Percentiles rank a stretch among this genome's conserved stretches.
Evolutionary conservation across 768 basidiomycete genomes (phyloP).

Genomic region (Xerocomellus intermedius): DNA sequence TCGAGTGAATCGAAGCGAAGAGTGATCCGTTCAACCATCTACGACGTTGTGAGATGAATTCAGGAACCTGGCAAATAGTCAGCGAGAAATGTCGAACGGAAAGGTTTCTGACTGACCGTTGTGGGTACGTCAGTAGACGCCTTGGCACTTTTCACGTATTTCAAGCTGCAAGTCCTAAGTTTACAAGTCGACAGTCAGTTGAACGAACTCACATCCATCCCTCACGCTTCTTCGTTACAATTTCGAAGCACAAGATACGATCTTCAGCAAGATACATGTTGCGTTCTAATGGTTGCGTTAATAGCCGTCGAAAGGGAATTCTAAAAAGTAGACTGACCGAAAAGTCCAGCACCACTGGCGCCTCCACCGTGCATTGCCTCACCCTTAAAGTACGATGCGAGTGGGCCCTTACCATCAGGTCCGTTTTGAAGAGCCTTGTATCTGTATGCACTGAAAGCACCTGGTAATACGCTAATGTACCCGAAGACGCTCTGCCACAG

Average conservation of each 20-base stretch:
- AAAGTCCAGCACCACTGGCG: conserved; percentile 61
- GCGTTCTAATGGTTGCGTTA: conserved; percentile 44
- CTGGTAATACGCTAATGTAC: conserved; percentile 85
- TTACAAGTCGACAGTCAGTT: not conserved
- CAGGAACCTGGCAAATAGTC: conserved; percentile 55
- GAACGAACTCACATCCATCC: conserved; percentile 65
- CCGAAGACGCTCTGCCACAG: conserved; percentile 67
- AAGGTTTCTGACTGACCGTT: conserved; percentile 40
- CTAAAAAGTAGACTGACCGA: conserved; percentile 36
- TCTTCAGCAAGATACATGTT: conserved; percentile 94
- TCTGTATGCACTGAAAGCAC: conserved; percentile 89
- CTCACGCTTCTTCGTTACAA: conserved; percentile 85
- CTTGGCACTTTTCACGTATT: conserved; percentile 92
- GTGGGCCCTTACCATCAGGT: conserved; percentile 82
- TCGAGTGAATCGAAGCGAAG: conserved; percentile 91
- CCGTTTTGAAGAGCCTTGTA: conserved; percentile 88
- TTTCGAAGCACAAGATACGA: conserved; percentile 91
- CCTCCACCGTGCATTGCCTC: conserved; percentile 78
- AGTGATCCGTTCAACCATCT: conserved; percentile 88
- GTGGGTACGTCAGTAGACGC: conserved; percentile 96
- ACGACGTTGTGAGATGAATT: conserved; percentile 93
- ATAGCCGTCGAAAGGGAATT: not conserved
- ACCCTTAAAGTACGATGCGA: conserved; percentile 92
- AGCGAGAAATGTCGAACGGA: not conserved
- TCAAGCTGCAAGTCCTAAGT: conserved; percentile 46